Base-by-base conservation (phyloP, 805 yeast species). In the Teunomyces tritomae region DNA sequence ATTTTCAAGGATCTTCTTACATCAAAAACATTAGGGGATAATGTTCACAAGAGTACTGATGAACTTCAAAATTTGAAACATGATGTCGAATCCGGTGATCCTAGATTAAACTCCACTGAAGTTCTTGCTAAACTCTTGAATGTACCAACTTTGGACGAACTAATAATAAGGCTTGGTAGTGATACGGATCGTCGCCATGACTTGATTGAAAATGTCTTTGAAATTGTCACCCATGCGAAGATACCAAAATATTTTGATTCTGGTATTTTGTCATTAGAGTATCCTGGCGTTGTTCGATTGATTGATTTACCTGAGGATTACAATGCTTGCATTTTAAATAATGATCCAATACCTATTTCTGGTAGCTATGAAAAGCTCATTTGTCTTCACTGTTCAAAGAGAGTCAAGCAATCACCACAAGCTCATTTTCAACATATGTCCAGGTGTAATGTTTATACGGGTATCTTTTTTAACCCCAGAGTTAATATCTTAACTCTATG, bases 211-310 rank as follows among this genome's bases (percentile, higher is more conserved):
- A 53, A 52, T 16, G 53, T 63, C 1, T 61, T 55, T 52, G 63
- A 63, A 17, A 56, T 55, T 32, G 56, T 61, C 1, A 39, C 57
- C 4, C 45, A 50, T 40, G 62, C 66, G 3, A 63, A 62, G 50
- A 62, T 66, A 30, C 67, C 67, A 3, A 61, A 57, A 33, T 56
- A 53, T 35, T 34, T 49, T 16, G 59, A 55, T 27, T 36, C 44
- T 4, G 68, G 67, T 6, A 54, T 62, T 11, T 54, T 66, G 27
- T 35, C 58, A 2, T 47, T 76, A 24, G 83, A 77, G 20, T 80
- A 73, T 52, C 84, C 88, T 5, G 83, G 84, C 9, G 71, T 75
- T 5, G 67, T 80, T 1, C 77, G 76, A 44, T 64, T 85, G 43
- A 69, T 79, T 29, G 76, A 77, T 42, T 59, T 85, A 39, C 85